phyloP scores from a whole-genome alignment of 2,329 filamentous ascomycete genomes.

The Trichoderma koningiopsis region DNA sequence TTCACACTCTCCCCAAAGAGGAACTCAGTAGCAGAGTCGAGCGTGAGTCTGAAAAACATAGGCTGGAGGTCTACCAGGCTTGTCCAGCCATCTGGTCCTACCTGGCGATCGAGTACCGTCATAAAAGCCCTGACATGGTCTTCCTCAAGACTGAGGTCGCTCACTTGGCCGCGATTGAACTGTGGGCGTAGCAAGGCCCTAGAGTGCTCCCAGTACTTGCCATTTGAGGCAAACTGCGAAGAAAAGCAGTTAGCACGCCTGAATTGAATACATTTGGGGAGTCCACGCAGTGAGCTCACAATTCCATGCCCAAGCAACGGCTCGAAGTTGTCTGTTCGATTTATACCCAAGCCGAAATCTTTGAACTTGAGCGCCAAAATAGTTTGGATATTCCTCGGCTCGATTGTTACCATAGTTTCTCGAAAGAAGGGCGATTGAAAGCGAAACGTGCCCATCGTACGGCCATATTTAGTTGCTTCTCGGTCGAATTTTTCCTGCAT shows the following conservation, averaged over 20 bases:
- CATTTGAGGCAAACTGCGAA: conserved; percentile 38
- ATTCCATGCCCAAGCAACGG: conserved; percentile 50
- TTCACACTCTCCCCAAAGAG: conserved; percentile 61
- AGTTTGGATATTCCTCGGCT: conserved; percentile 36
- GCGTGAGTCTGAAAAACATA: conserved; percentile 52
- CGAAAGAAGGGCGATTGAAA: conserved; percentile 30
- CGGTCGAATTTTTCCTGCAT: conserved; percentile 11
- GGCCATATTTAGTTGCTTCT: conserved; percentile 23
- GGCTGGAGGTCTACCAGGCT: conserved; percentile 47
- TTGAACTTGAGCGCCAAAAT: conserved; percentile 34
- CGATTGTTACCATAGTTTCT: conserved; percentile 30
- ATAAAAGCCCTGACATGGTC: conserved; percentile 40
- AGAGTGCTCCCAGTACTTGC: conserved; percentile 42
- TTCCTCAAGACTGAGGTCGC: conserved; percentile 47
- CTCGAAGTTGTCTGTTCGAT: conserved; percentile 33
- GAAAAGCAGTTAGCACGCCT: not conserved
- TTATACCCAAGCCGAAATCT: conserved; percentile 33
- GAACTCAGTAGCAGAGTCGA: conserved; percentile 56
- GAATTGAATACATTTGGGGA: not conserved
- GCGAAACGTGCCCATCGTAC: conserved; percentile 29
- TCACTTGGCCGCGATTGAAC: conserved; percentile 47
- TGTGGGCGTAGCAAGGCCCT: conserved; percentile 45
- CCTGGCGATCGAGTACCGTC: conserved; percentile 29
- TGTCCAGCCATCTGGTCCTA: conserved; percentile 41
- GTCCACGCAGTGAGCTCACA: conserved; percentile 23